Percentiles rank a stretch among this genome's conserved stretches.
Evolutionary conservation across 352 stramenopile species (phyloP).

Genomic region (Globisporangium spiculum): DNA sequence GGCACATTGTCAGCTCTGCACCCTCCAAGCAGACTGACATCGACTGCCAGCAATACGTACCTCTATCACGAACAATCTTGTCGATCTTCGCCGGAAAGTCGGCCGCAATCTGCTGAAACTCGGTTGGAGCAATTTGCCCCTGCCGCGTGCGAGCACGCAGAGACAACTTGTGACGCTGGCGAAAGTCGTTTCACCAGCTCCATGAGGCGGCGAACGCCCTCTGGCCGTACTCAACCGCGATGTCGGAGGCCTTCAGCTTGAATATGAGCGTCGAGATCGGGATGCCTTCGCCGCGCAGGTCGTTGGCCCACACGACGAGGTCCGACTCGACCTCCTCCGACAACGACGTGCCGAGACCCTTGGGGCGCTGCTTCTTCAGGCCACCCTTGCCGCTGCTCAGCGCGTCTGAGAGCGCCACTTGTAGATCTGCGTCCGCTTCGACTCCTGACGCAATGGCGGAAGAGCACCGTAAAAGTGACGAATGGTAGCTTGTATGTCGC

Average conservation of each 20-base stretch:
- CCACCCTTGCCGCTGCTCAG: background rate
- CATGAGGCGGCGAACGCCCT: conserved; percentile 1
- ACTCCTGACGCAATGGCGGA: conserved; percentile 1
- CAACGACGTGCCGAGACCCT: background rate
- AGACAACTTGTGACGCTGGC: conserved; percentile 1
- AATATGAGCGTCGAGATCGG: background rate
- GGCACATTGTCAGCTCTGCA: background rate
- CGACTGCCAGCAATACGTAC: conserved; percentile 1
- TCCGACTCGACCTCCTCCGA: background rate
- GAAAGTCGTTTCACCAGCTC: conserved; percentile 1
- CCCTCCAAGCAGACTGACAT: background rate
- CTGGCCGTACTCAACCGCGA: conserved; percentile 2
- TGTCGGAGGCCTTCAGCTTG: conserved; percentile 1
- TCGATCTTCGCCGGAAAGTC: conserved; percentile 3
- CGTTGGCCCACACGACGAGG: background rate
- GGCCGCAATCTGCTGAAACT: background rate
- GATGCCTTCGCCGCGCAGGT: conserved; percentile 1
- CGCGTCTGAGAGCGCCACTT: conserved; percentile 1
- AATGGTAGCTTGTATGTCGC: background rate
- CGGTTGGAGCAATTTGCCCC: background rate
- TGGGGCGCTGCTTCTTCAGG: background rate
- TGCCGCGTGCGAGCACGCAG: background rate
- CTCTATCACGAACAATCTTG: conserved; percentile 4
- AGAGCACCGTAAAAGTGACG: conserved; percentile 2
- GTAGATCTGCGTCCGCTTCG: conserved; percentile 1